These are phyloP conservation scores for Pythium dissimile DNA, from an alignment of 352 stramenopile species.

Conservation along the genomic window DNA sequence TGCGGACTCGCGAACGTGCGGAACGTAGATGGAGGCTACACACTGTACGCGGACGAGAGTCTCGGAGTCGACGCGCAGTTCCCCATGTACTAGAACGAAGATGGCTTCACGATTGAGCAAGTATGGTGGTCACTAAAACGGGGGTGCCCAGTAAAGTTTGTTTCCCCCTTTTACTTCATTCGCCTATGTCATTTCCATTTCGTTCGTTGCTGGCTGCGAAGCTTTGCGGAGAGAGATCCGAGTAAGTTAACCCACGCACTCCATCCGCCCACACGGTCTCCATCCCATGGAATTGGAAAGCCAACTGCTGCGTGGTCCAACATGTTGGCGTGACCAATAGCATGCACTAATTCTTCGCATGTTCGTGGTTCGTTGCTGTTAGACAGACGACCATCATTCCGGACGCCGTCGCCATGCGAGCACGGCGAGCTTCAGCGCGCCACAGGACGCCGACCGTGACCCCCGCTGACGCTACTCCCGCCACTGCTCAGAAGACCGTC, in stretches of 20 bases:
- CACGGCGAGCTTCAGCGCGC: background rate
- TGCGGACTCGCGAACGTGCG: conserved; percentile 36
- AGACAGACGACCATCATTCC: conserved; percentile 6
- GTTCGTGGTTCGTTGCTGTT: background rate
- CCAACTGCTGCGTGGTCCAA: background rate
- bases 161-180: background rate
- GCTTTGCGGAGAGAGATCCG: background rate
- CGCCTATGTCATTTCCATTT: background rate
- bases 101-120: conserved; percentile 7
- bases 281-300: no score
- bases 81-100: conserved; percentile 58
- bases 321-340: no score
- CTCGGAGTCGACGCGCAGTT: conserved; percentile 42
- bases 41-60: conserved; percentile 38
- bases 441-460: background rate
- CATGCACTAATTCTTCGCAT: background rate
- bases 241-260: conserved; percentile 4
- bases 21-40: conserved; percentile 77
- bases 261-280: background rate
- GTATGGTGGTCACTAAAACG: background rate
- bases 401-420: background rate
- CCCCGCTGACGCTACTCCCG: no score
- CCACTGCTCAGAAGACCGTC: background rate
- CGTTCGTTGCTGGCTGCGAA: background rate
- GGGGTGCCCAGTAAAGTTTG: background rate